These are phyloP conservation scores for Cryptococcus sp. DNA, from an alignment of 1,284 basidiomycete genomes.

Conservation along the genomic window DNA sequence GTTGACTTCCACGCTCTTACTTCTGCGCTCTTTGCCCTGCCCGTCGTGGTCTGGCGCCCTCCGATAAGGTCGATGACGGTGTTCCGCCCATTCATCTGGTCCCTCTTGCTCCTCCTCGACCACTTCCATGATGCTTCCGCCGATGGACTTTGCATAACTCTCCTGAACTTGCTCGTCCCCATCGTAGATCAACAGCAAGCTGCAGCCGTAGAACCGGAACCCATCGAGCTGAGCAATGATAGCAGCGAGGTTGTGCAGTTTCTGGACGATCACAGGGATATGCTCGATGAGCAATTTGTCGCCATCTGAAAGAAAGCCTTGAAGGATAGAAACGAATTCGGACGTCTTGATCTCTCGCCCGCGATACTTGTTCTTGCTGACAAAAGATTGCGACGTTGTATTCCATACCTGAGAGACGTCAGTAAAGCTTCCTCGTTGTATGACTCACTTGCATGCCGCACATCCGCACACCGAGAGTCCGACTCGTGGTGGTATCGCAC, in stretches of 20 bases:
- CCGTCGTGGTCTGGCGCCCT: constrained; percentile 5
- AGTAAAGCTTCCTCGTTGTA: not conserved
- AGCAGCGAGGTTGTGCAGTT: constrained; percentile 88
- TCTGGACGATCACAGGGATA: constrained; percentile 86
- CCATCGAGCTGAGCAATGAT: constrained; percentile 86
- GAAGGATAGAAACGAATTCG: constrained; percentile 80
- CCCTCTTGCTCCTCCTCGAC: constrained; percentile 10
- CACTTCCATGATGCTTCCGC: constrained; percentile 9
- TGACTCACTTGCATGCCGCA: constrained; percentile 97
- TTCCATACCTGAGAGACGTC: constrained; percentile 80
- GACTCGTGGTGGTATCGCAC: constrained; percentile 92
- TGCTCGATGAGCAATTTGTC: constrained; percentile 82
- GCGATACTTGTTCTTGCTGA: constrained; percentile 95
- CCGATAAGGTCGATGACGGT: constrained; percentile 26
- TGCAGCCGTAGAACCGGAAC: constrained; percentile 97
- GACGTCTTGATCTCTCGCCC: constrained; percentile 84
- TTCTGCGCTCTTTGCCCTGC: constrained; percentile 19
- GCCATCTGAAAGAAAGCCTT: constrained; percentile 84
- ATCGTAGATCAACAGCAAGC: constrained; percentile 95
- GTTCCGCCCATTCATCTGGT: constrained; percentile 27
- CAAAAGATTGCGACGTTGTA: constrained; percentile 73
- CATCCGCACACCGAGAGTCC: constrained; percentile 84
- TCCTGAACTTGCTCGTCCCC: constrained; percentile 86
- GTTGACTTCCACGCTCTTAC: constrained; percentile 31
- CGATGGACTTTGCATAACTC: constrained; percentile 37